Conservation (phyloP, 371 early-diverging fungal species). For the Zopfochytrium polystomum region DNA sequence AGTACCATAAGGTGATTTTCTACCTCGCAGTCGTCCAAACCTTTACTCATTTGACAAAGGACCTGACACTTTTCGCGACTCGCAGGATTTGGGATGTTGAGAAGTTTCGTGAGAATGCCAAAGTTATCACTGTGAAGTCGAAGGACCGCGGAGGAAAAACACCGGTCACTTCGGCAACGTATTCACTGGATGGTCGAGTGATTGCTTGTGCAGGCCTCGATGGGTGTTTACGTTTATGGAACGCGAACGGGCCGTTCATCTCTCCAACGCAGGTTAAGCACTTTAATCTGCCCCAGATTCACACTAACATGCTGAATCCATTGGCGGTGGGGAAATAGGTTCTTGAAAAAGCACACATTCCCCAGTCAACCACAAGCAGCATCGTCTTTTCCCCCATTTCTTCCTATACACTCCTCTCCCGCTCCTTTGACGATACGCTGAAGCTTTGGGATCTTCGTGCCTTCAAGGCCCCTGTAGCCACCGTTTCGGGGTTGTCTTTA, state of each 20-base stretch:
- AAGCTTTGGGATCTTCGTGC: constrained; percentile 92
- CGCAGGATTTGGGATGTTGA: constrained; percentile 81
- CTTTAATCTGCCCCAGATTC: too few relatives aligned
- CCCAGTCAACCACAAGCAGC: constrained; percentile 66
- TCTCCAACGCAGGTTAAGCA: constrained; percentile 50
- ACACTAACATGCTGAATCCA: too few relatives aligned
- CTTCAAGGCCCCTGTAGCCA: constrained; percentile 61
- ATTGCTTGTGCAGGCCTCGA: constrained; percentile 59
- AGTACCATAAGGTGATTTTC: constrained; percentile 67
- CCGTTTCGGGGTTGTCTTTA: constrained; percentile 57
- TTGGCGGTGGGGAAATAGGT: constrained; percentile 39
- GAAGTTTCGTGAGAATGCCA: constrained; percentile 63
- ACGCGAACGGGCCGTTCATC: constrained; percentile 35
- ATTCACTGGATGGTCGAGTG: constrained; percentile 65
- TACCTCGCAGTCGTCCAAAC: neutral
- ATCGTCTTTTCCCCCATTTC: constrained; percentile 57
- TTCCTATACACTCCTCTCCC: neutral
- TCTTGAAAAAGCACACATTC: constrained; percentile 68
- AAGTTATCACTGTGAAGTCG: constrained; percentile 75
- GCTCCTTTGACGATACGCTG: constrained; percentile 78
- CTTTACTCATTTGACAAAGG: constrained; percentile 4
- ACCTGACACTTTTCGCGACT: neutral
- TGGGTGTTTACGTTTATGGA: constrained; percentile 49
- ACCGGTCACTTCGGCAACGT: constrained; percentile 61
- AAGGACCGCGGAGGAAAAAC: constrained; percentile 65